Conservation (phyloP, 2,329 filamentous ascomycete species). For the Fusarium kyushuense region DNA sequence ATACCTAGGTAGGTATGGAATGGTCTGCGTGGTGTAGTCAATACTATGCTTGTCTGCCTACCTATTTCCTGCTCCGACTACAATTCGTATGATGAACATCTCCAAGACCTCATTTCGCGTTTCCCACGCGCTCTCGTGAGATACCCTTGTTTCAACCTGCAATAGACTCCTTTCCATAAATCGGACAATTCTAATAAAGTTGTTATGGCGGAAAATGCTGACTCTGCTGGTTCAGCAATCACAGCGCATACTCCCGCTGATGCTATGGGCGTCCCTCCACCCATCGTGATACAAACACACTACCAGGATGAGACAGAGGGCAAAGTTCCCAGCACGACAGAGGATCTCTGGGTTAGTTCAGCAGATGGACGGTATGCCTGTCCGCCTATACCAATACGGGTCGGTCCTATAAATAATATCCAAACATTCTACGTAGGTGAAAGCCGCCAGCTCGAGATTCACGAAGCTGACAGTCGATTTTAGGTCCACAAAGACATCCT, state of each 20-base stretch:
- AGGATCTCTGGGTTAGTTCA: constrained; percentile 64
- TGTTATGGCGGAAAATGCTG: constrained; percentile 38
- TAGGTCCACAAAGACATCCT: constrained; percentile 63
- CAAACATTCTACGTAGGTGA: constrained; percentile 56
- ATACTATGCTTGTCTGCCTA: constrained; percentile 12
- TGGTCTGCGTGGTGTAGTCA: constrained; percentile 41
- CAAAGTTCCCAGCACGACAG: constrained; percentile 49
- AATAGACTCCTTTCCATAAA: constrained; percentile 3
- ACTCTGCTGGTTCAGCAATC: constrained; percentile 34
- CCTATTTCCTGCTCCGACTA: constrained; percentile 18
- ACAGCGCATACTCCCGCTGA: constrained; percentile 38
- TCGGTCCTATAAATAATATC: constrained; percentile 56
- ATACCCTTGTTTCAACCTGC: constrained; percentile 5
- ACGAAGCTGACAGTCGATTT: constrained; percentile 25
- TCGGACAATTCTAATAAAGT: constrained; percentile 5
- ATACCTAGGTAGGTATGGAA: constrained; percentile 7
- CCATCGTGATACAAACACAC: constrained; percentile 42
- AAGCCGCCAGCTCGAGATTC: not conserved
- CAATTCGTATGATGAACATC: constrained; percentile 26
- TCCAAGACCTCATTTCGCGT: constrained; percentile 31
- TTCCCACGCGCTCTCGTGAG: constrained; percentile 12
- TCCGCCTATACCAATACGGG: constrained; percentile 58
- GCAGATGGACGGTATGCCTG: constrained; percentile 62
- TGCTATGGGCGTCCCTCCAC: constrained; percentile 39
- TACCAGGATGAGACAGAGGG: constrained; percentile 34